phyloP scores from a whole-genome alignment of 495 filamentous ascomycete genomes.

The Staphylotrichum longicolle region DNA sequence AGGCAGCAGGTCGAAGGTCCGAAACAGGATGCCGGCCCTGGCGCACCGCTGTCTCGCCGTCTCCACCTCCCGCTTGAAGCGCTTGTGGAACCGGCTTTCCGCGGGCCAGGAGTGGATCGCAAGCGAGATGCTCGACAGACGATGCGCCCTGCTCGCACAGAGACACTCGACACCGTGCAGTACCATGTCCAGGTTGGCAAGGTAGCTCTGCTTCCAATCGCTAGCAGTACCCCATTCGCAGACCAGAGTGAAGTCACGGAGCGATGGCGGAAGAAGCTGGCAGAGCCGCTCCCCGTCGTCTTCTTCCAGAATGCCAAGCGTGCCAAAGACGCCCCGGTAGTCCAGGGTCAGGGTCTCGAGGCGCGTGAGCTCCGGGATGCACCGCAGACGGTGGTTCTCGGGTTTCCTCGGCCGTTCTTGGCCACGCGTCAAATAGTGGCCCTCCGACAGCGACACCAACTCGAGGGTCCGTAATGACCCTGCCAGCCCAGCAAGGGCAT shows the following conservation, averaged over 20 bases:
- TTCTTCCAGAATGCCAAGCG: slow-evolving; percentile 35
- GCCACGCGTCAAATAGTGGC: slow-evolving; percentile 37
- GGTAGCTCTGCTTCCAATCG: slow-evolving; percentile 38
- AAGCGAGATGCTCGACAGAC: slow-evolving; percentile 30
- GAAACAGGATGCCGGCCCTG: slow-evolving; percentile 30
- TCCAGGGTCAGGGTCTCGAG: slow-evolving; percentile 34
- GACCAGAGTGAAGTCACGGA: slow-evolving; percentile 34
- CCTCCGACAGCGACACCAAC: slow-evolving; percentile 31
- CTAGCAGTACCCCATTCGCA: slow-evolving; percentile 37
- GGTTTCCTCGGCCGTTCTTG: slow-evolving; percentile 35
- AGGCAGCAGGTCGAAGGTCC: slow-evolving; percentile 35
- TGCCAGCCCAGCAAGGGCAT: slow-evolving; percentile 28
- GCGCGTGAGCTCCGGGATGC: slow-evolving; percentile 29
- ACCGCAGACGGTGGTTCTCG: slow-evolving; percentile 37
- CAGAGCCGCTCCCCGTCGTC: slow-evolving; percentile 38
- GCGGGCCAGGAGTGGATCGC: slow-evolving; percentile 41
- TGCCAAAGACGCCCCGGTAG: slow-evolving; percentile 37
- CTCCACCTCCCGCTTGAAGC: slow-evolving; percentile 35
- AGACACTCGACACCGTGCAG: slow-evolving; percentile 34
- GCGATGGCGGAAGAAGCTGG: slow-evolving; percentile 29
- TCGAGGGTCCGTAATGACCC: slow-evolving; percentile 30
- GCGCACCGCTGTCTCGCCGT: slow-evolving; percentile 26
- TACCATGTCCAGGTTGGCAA: slow-evolving; percentile 36
- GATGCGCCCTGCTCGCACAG: slow-evolving; percentile 24
- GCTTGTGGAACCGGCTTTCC: slow-evolving; percentile 31